phyloP scores from a whole-genome alignment of 805 yeast species.

The Dipodascopsis uninucleata region DNA sequence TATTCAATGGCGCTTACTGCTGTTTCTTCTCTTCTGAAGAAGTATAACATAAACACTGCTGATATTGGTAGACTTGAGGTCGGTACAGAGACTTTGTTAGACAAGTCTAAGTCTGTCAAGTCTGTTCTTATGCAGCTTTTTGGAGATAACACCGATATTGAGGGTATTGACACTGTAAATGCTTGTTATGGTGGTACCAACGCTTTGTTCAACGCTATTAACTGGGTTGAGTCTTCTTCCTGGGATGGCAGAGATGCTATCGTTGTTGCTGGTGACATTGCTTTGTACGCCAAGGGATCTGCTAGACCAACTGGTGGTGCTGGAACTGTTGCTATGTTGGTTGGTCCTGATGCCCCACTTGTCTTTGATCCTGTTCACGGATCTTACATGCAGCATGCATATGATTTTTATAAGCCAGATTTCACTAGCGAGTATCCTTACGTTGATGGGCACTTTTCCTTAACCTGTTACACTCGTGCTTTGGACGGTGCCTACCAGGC shows the following conservation, averaged over 20 bases:
- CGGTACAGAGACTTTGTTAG: conserved; percentile 95
- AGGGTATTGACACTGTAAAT: conserved; percentile 92
- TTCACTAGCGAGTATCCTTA: conserved; percentile 94
- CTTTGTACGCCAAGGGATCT: conserved; percentile 92
- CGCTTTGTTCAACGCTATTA: conserved; percentile 87
- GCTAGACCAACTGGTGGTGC: conserved; percentile 99
- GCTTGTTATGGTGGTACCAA: conserved; percentile 99
- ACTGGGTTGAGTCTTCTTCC: conserved; percentile 92
- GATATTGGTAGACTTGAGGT: conserved; percentile 92
- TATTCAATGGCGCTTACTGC: conserved; percentile 94
- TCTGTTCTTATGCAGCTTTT: conserved; percentile 92
- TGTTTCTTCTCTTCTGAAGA: conserved; percentile 66
- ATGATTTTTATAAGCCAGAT: conserved; percentile 98
- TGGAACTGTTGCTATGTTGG: conserved; percentile 88
- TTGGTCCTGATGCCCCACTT: conserved; percentile 97
- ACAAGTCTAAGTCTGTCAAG: conserved; percentile 95
- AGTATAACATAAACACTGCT: conserved; percentile 77
- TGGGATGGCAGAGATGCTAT: conserved; percentile 99
- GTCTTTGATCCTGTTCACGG: conserved; percentile 89
- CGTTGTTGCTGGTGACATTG: conserved; percentile 97
- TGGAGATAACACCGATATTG: conserved; percentile 83
- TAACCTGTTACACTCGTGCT: conserved; percentile 90
- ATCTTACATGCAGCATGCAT: conserved; percentile 91
- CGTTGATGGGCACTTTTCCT: conserved; percentile 95
- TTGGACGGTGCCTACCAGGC: conserved; percentile 79